A percentile compares a stretch with the other conserved stretches of the same genome.
These are phyloP conservation scores for Aspergillus texensis DNA, from an alignment of 2,329 filamentous ascomycete genomes.

Conservation along the genomic window DNA sequence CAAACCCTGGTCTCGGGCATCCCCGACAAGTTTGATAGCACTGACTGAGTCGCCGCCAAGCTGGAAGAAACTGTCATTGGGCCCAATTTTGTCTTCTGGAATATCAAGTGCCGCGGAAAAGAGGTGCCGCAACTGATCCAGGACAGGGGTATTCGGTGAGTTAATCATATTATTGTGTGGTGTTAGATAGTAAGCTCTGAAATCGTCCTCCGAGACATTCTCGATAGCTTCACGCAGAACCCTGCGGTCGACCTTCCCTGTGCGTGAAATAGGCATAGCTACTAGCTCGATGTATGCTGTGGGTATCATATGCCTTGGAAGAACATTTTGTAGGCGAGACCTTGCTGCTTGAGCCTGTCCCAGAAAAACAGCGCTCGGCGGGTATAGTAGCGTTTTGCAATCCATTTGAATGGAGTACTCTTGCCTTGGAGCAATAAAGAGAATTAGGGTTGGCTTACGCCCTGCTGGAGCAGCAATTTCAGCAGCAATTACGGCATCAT, in stretches of 20 bases:
- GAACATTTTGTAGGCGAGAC: not conserved
- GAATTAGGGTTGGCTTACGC: not conserved
- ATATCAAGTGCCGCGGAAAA: slow-evolving; percentile 6
- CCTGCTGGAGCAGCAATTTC: not conserved
- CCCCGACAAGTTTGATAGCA: slow-evolving; percentile 24
- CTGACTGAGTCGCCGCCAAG: slow-evolving; percentile 27
- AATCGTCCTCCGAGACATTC: not conserved
- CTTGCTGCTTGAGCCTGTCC: not conserved
- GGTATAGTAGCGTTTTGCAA: not conserved
- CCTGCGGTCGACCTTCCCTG: slow-evolving; percentile 4
- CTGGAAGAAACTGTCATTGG: slow-evolving; percentile 25
- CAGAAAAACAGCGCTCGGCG: not conserved
- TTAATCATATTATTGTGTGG: slow-evolving; percentile 14
- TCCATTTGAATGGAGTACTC: not conserved
- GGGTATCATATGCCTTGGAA: slow-evolving; percentile 6
- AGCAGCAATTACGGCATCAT: not conserved
- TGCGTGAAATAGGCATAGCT: slow-evolving; percentile 1
- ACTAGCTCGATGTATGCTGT: not conserved
- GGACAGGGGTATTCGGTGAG: slow-evolving; percentile 8
- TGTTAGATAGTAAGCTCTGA: slow-evolving; percentile 16
- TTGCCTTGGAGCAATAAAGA: not conserved
- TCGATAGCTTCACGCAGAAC: not conserved
- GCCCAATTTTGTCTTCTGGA: not conserved
- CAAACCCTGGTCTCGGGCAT: slow-evolving; percentile 14
- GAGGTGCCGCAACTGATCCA: slow-evolving; percentile 17